Evolutionary conservation across 176 grass and related monocot genomes (phyloP).

Genomic region (Raddia distichophylla): DNA sequence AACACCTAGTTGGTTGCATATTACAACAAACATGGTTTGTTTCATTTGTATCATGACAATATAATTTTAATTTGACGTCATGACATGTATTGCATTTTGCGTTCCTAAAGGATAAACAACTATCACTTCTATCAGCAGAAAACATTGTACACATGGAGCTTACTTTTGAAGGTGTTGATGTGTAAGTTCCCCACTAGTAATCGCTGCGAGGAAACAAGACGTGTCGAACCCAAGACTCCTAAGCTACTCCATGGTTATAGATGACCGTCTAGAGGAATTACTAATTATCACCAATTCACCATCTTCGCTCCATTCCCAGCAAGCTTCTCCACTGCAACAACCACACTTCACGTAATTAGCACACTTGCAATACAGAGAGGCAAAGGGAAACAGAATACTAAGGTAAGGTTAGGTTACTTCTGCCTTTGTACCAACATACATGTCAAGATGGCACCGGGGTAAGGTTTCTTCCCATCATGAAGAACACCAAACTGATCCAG

Average conservation of each 20-base stretch:
- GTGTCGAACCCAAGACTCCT: constrained; percentile 71
- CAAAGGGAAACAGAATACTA: background rate
- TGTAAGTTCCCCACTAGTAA: constrained; percentile 94
- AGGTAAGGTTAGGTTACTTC: too few relatives aligned
- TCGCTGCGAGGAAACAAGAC: constrained; percentile 63
- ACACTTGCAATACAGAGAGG: constrained; percentile 4
- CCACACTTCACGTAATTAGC: constrained; percentile 4
- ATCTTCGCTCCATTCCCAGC: constrained; percentile 70
- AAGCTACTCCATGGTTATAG: constrained; percentile 74
- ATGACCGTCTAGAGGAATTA: constrained; percentile 86
- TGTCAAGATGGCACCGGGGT: constrained; percentile 79
- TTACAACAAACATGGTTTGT: background rate
- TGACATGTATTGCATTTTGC: background rate
- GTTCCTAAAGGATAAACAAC: background rate
- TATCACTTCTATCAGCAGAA: background rate
- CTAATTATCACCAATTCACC: constrained; percentile 96
- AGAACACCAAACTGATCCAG: constrained; percentile 95
- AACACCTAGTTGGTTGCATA: background rate
- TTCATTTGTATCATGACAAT: background rate
- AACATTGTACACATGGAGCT: background rate
- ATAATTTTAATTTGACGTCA: background rate
- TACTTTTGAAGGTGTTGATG: constrained; percentile 84
- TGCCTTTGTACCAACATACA: constrained; percentile 21
- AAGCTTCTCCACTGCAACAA: constrained; percentile 79
- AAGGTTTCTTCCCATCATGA: constrained; percentile 97